These are phyloP conservation scores for Zelopaecilomyces penicillatus DNA, from an alignment of 2,329 filamentous ascomycete species.

Conservation along the genomic window DNA sequence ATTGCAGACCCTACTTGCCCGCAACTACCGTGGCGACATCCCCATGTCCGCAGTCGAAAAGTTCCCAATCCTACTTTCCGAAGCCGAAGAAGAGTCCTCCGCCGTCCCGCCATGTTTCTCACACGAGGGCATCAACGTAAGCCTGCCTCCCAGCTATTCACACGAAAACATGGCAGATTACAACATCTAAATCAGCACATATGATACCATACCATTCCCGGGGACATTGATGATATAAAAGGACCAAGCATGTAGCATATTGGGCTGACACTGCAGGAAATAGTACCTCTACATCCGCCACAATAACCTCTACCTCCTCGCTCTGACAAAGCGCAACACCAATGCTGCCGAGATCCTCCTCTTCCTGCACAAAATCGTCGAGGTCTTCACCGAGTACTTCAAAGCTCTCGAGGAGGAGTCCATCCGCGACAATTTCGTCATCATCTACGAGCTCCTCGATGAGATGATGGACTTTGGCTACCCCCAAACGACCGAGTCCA, in stretches of 20 bases:
- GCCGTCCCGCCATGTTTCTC: conserved; percentile 97
- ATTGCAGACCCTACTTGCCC: conserved; percentile 82
- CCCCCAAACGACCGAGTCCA: conserved; percentile 94
- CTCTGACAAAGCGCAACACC: conserved; percentile 95
- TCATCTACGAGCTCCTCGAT: conserved; percentile 96
- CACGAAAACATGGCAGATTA: conserved; percentile 7
- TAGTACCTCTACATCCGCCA: conserved; percentile 98
- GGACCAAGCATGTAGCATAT: not conserved
- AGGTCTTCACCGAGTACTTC: conserved; percentile 99
- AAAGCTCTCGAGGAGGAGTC: conserved; percentile 98
- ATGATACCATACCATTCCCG: no score
- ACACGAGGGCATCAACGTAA: conserved; percentile 93
- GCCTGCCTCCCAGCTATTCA: conserved; percentile 23
- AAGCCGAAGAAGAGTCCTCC: conserved; percentile 98
- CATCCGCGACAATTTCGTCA: conserved; percentile 97
- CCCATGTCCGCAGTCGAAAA: conserved; percentile 99
- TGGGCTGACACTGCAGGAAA: conserved; percentile 2
- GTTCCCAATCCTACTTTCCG: conserved; percentile 89
- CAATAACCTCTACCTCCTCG: conserved; percentile 97
- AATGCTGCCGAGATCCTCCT: conserved; percentile 98
- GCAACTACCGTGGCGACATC: conserved; percentile 97
- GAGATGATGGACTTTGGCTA: conserved; percentile 99
- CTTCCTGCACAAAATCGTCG: conserved; percentile 95
- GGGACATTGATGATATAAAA: not conserved
- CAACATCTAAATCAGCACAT: conserved; percentile 6